Percentiles rank a stretch among this genome's conserved stretches.
phyloP scores from a whole-genome alignment of 2,329 filamentous ascomycete species.

The Ilyonectria sp. region DNA sequence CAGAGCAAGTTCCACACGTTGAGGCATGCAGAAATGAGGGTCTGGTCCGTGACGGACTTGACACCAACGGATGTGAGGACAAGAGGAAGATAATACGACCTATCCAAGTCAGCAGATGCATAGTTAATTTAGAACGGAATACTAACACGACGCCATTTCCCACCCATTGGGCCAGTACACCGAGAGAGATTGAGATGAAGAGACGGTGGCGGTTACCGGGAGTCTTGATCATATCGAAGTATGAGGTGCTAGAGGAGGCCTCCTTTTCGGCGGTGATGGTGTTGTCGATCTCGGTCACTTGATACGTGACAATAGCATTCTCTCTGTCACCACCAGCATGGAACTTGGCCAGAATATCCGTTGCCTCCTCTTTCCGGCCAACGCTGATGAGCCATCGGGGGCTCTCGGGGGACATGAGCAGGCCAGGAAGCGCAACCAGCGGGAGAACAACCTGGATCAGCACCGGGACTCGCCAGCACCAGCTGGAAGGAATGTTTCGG shows the following conservation, averaged over 20 bases:
- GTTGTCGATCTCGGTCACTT: slow-evolving; percentile 59
- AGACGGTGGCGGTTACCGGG: slow-evolving; percentile 40
- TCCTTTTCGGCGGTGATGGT: slow-evolving; percentile 49
- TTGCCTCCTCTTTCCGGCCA: slow-evolving; percentile 53
- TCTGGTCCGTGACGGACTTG: slow-evolving; percentile 54
- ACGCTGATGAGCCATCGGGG: slow-evolving; percentile 51
- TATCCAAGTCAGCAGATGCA: no score
- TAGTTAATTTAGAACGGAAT: no score
- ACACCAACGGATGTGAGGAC: slow-evolving; percentile 58
- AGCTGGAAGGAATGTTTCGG: slow-evolving; percentile 37
- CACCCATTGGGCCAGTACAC: slow-evolving; percentile 51
- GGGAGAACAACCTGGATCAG: slow-evolving; percentile 41
- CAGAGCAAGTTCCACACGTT: slow-evolving; percentile 58
- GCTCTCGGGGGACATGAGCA: slow-evolving; percentile 55
- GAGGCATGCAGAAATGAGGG: slow-evolving; percentile 58
- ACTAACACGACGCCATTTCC: slow-evolving; percentile 33
- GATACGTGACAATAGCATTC: slow-evolving; percentile 54
- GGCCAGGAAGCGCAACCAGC: slow-evolving; percentile 40
- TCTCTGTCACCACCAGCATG: slow-evolving; percentile 58
- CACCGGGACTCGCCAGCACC: slow-evolving; percentile 46
- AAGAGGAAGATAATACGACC: slow-evolving; percentile 51
- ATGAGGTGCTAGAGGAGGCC: slow-evolving; percentile 31
- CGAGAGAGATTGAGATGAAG: slow-evolving; percentile 43
- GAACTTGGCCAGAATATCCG: slow-evolving; percentile 54
- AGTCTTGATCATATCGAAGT: slow-evolving; percentile 35